Conservation (phyloP, 768 basidiomycete genomes). For the Lactarius sanguifluus region DNA sequence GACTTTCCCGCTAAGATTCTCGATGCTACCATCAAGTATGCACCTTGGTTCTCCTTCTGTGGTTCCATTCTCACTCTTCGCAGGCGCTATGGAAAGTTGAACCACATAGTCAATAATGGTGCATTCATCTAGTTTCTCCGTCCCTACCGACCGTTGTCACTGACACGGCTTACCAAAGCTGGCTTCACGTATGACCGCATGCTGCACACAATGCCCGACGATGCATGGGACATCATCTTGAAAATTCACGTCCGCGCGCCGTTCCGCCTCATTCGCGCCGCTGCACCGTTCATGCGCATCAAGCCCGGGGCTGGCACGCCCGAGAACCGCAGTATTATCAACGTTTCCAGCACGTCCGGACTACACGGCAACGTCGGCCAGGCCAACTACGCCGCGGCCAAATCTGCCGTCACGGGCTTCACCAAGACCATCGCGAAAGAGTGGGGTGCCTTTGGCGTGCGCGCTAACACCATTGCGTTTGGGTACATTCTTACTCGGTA, state of each 20-base stretch:
- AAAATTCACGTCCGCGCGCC: slow-evolving; percentile 86
- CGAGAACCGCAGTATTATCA: slow-evolving; percentile 74
- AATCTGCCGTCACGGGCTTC: slow-evolving; percentile 73
- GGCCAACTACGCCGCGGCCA: slow-evolving; percentile 78
- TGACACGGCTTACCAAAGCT: slow-evolving; percentile 38
- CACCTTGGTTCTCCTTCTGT: slow-evolving; percentile 23
- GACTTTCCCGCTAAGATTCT: slow-evolving; percentile 81
- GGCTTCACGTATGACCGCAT: slow-evolving; percentile 85
- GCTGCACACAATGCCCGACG: slow-evolving; percentile 84
- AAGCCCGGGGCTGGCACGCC: slow-evolving; percentile 55
- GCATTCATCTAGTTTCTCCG: slow-evolving; percentile 25
- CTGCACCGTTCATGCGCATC: slow-evolving; percentile 81
- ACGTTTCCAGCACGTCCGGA: slow-evolving; percentile 80
- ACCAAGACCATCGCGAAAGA: slow-evolving; percentile 88
- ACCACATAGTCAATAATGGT: slow-evolving; percentile 86
- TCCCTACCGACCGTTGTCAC: slow-evolving; percentile 1
- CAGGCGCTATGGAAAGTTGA: slow-evolving; percentile 80
- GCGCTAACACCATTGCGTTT: slow-evolving; percentile 79
- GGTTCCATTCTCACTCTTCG: neutral
- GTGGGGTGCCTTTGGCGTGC: slow-evolving; percentile 81
- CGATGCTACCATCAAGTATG: slow-evolving; percentile 71
- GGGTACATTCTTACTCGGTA: slow-evolving; percentile 77
- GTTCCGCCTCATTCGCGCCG: slow-evolving; percentile 80
- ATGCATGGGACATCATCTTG: slow-evolving; percentile 76
- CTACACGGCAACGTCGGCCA: slow-evolving; percentile 88